Evolutionary conservation across 257 asterid species (phyloP).

Genomic region (Rehmannia glutinosa): DNA sequence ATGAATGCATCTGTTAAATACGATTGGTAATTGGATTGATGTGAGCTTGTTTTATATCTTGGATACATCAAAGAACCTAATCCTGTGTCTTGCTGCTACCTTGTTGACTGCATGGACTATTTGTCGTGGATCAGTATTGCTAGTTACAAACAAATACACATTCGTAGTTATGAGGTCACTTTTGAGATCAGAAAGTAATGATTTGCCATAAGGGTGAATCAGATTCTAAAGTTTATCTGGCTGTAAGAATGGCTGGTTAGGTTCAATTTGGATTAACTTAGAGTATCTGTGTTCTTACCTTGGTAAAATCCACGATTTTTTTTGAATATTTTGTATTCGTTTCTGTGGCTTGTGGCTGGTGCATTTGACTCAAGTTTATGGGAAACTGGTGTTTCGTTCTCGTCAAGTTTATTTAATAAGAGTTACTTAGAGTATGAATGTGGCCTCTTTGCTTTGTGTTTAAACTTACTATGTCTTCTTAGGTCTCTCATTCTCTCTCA

Average conservation of each 20-base stretch:
- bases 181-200: no score
- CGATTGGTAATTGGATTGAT: constrained; percentile 2
- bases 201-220: no score
- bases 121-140: not conserved
- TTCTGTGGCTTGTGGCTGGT: not conserved
- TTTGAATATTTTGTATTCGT: no score
- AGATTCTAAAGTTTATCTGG: no score
- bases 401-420: not conserved
- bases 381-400: not conserved
- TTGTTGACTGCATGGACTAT: not conserved
- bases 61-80: not conserved
- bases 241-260: no score
- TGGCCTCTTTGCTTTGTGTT: not conserved
- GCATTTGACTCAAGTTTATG: not conserved
- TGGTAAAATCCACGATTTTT: no score
- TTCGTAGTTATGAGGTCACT: no score
- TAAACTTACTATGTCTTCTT: not conserved
- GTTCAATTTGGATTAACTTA: no score
- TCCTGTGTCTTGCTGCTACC: not conserved
- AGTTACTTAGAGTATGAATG: not conserved
- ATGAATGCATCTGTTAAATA: not conserved
- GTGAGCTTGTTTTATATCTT: constrained; percentile 1
- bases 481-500: not conserved
- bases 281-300: no score
- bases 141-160: not conserved